Evolutionary conservation across 1,284 basidiomycete species (phyloP).

Genomic region (Cutaneotrichosporon mucoides): DNA sequence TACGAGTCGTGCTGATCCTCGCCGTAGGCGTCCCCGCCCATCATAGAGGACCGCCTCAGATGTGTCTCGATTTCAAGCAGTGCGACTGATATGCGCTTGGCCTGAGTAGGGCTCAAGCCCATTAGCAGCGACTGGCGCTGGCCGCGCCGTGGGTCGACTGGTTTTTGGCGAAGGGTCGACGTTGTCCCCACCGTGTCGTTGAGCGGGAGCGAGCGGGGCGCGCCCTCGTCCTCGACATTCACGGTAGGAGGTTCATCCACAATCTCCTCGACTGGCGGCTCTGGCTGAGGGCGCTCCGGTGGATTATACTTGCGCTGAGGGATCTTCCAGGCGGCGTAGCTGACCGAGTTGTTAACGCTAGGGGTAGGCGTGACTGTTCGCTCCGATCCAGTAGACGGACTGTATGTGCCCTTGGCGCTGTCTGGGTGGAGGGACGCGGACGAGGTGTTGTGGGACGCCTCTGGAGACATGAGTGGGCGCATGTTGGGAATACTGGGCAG

Average conservation of each 20-base stretch:
- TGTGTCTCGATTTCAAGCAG: conserved; percentile 38
- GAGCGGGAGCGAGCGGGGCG: no score
- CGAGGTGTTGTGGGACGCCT: not conserved
- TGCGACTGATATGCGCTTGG: conserved; percentile 42
- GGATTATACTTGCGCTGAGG: not conserved
- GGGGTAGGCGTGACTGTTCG: conserved; percentile 7
- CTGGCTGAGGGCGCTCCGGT: no score
- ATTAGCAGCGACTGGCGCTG: conserved; percentile 36
- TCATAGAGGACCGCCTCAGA: conserved; percentile 12
- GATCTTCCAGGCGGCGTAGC: not conserved
- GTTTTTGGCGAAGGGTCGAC: not conserved
- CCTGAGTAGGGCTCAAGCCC: conserved; percentile 34
- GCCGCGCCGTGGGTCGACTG: not conserved
- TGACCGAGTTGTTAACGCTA: not conserved
- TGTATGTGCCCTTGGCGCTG: not conserved
- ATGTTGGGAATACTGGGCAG: not conserved
- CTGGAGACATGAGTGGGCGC: not conserved
- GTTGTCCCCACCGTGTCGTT: conserved; percentile 1
- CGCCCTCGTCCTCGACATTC: not conserved
- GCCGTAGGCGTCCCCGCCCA: conserved; percentile 1
- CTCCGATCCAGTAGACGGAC: conserved; percentile 1
- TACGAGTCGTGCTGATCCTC: conserved; percentile 13
- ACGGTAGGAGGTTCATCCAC: not conserved
- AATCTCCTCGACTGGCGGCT: no score
- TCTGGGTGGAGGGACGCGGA: not conserved